phyloP scores from a whole-genome alignment of 2,329 filamentous ascomycete species.

The Ophiocordyceps camponoti-rufipedis region DNA sequence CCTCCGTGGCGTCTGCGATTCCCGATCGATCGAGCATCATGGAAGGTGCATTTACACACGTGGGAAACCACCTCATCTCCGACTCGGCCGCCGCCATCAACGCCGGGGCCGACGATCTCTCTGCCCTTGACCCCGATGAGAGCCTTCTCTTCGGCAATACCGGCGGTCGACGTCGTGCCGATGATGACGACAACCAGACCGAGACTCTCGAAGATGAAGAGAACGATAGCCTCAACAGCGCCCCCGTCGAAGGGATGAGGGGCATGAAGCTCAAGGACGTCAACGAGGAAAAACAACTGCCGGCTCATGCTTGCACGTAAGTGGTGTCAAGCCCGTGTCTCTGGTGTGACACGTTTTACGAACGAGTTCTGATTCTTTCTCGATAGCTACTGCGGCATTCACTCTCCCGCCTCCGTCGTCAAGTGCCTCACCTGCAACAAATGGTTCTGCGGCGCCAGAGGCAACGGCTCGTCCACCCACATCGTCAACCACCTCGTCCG shows the following conservation, averaged over 20 bases:
- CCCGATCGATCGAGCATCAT: slow-evolving; percentile 24
- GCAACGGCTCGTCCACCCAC: slow-evolving; percentile 90
- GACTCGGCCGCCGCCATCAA: slow-evolving; percentile 78
- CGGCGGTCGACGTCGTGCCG: slow-evolving; percentile 49
- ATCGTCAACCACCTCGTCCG: slow-evolving; percentile 97
- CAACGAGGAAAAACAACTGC: slow-evolving; percentile 81
- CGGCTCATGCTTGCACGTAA: slow-evolving; percentile 89
- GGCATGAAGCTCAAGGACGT: slow-evolving; percentile 35
- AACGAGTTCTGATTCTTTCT: not conserved
- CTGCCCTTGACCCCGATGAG: slow-evolving; percentile 59
- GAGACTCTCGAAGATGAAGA: slow-evolving; percentile 75
- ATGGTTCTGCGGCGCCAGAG: slow-evolving; percentile 97
- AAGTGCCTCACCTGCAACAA: slow-evolving; percentile 93
- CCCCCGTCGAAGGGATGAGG: slow-evolving; percentile 58
- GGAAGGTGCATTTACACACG: slow-evolving; percentile 78
- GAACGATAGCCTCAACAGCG: slow-evolving; percentile 56
- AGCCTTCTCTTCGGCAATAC: slow-evolving; percentile 56
- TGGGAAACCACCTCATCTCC: slow-evolving; percentile 72
- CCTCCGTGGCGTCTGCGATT: slow-evolving; percentile 1
- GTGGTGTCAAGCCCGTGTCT: slow-evolving; percentile 15
- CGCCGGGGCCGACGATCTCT: slow-evolving; percentile 59
- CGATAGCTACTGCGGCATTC: slow-evolving; percentile 81
- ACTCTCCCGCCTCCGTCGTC: slow-evolving; percentile 86
- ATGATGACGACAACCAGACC: slow-evolving; percentile 79
- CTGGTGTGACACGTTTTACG: too few species aligned